These are phyloP conservation scores for Serendipita vermifera DNA, from an alignment of 768 basidiomycete genomes.

Conservation along the genomic window DNA sequence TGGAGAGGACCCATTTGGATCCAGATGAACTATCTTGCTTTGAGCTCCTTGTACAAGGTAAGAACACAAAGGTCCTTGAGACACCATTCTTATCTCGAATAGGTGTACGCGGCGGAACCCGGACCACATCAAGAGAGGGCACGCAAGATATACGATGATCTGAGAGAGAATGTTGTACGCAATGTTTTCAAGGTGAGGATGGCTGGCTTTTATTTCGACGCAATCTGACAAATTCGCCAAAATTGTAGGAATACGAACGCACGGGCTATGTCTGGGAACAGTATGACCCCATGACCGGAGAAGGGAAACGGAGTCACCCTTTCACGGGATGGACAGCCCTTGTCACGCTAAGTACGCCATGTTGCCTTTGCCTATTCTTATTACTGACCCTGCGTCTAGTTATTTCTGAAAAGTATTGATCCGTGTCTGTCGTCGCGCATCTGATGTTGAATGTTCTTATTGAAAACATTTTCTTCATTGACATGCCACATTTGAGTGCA, in stretches of 20 bases:
- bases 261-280: slow-evolving; percentile 98
- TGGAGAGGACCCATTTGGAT: slow-evolving; percentile 97
- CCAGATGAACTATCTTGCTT: slow-evolving; percentile 89
- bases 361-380: slow-evolving; percentile 5
- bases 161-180: slow-evolving; percentile 70
- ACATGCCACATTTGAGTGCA: too few species aligned
- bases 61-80: too few species aligned
- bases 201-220: not conserved
- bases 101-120: slow-evolving; percentile 65
- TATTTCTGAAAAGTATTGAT: slow-evolving; percentile 59
- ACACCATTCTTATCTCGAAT: not conserved
- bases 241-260: slow-evolving; percentile 65
- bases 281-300: slow-evolving; percentile 72
- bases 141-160: slow-evolving; percentile 60
- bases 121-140: slow-evolving; percentile 77
- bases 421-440: too few species aligned
- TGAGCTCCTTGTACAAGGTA: slow-evolving; percentile 68
- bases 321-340: slow-evolving; percentile 97
- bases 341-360: slow-evolving; percentile 65
- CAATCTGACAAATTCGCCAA: not conserved
- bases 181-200: slow-evolving; percentile 56
- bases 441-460: too few species aligned
- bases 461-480: too few species aligned
- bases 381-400: slow-evolving; percentile 28
- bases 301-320: slow-evolving; percentile 82